Evolutionary conservation across 2,329 filamentous ascomycete genomes (phyloP).

Genomic region (Cladosporium sp.): DNA sequence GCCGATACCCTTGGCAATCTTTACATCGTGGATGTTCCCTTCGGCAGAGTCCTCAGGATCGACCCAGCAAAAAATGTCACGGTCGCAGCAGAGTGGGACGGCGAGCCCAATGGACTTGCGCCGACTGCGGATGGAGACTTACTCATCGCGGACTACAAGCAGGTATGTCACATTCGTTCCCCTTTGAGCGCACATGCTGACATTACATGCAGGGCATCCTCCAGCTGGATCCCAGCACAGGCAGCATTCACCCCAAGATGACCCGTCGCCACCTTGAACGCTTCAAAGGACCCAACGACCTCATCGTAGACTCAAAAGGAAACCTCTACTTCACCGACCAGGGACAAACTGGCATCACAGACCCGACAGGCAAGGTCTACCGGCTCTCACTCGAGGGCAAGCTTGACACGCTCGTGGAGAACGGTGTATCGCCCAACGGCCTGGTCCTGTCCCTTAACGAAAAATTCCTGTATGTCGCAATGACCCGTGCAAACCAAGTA

Average conservation of each 20-base stretch:
- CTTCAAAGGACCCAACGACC: constrained; percentile 48
- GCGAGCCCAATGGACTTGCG: constrained; percentile 45
- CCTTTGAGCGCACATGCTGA: not conserved
- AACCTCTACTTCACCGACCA: constrained; percentile 50
- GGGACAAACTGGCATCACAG: constrained; percentile 47
- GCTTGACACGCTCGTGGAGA: constrained; percentile 32
- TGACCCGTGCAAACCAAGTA: constrained; percentile 45
- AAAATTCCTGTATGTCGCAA: constrained; percentile 42
- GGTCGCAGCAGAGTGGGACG: constrained; percentile 41
- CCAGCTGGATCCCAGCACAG: constrained; percentile 35
- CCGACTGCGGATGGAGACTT: constrained; percentile 38
- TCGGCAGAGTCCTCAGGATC: constrained; percentile 43
- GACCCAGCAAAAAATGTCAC: constrained; percentile 32
- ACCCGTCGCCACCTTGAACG: constrained; percentile 43
- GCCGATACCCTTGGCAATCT: constrained; percentile 37
- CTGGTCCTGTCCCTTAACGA: constrained; percentile 33
- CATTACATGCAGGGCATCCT: constrained; percentile 39
- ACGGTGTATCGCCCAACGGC: constrained; percentile 11
- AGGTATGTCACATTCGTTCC: constrained; percentile 30
- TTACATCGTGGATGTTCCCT: constrained; percentile 44
- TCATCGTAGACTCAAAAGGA: constrained; percentile 41
- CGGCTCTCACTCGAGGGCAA: constrained; percentile 38
- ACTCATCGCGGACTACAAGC: constrained; percentile 46
- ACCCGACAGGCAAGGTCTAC: constrained; percentile 45
- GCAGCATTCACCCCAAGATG: constrained; percentile 35